Conservation (phyloP, 2,329 filamentous ascomycete genomes). For the Furcasterigmium sp. region DNA sequence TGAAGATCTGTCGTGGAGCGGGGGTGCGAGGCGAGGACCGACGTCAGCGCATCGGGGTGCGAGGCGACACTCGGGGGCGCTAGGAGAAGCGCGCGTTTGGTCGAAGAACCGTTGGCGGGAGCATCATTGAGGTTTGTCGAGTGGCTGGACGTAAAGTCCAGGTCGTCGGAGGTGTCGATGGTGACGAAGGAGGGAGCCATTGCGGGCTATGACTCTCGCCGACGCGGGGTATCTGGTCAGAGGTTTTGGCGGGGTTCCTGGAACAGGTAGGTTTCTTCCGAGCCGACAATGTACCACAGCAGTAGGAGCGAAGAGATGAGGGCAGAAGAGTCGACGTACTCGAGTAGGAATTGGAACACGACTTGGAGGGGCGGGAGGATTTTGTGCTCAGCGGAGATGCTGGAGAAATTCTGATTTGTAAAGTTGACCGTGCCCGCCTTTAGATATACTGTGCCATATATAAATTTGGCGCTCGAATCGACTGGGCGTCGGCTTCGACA, state of each 20-base stretch:
- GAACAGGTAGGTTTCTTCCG: too few relatives aligned
- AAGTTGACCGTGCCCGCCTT: not conserved
- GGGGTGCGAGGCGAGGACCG: constrained; percentile 67
- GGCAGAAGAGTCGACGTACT: too few relatives aligned
- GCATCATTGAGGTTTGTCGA: constrained; percentile 15
- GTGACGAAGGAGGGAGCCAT: constrained; percentile 50
- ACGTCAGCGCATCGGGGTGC: constrained; percentile 71
- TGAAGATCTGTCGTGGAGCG: constrained; percentile 80
- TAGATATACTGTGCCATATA: not conserved
- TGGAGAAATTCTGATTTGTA: not conserved
- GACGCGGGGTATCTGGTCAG: not conserved
- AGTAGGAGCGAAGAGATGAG: too few relatives aligned
- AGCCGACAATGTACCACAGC: too few relatives aligned
- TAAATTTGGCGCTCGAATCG: too few relatives aligned
- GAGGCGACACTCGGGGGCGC: constrained; percentile 86
- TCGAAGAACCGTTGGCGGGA: constrained; percentile 11
- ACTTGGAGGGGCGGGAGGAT: not conserved
- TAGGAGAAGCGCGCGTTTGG: constrained; percentile 68
- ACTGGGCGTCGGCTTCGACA: too few relatives aligned
- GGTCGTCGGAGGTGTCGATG: constrained; percentile 52
- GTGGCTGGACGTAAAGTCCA: constrained; percentile 27
- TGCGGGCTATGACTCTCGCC: constrained; percentile 10
- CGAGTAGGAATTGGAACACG: too few relatives aligned
- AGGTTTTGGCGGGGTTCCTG: too few relatives aligned
- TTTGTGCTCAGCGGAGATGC: not conserved